phyloP scores from a whole-genome alignment of 2,329 filamentous ascomycete species.

The Colletotrichum trifolii region DNA sequence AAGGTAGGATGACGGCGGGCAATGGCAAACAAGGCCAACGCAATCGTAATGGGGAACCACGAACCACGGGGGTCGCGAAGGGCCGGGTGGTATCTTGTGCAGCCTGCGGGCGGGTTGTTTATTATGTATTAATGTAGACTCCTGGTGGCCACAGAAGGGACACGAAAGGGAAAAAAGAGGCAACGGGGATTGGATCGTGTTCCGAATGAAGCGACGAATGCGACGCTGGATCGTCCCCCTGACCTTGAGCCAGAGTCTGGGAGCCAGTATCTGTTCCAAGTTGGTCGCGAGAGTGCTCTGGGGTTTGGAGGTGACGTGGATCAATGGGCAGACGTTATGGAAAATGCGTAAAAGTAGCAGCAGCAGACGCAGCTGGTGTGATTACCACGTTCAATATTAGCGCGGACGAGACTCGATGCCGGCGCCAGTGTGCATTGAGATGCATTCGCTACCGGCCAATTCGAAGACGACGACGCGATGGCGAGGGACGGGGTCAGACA shows the following conservation, averaged over 20 bases:
- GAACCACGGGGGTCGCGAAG: constrained; percentile 18
- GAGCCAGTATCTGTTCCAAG: no score
- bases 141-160: background rate
- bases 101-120: constrained; percentile 14
- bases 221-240: constrained; percentile 28
- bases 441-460: no score
- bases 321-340: no score
- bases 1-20: background rate
- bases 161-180: background rate
- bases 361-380: no score
- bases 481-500: background rate
- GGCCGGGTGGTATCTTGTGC: constrained; percentile 1
- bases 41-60: no score
- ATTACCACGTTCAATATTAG: background rate
- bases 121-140: constrained; percentile 22
- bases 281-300: no score
- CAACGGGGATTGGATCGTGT: constrained; percentile 13
- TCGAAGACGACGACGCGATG: background rate
- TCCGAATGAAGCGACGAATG: constrained; percentile 27
- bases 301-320: no score
- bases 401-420: background rate
- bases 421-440: no score
- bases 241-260: constrained; percentile 8
- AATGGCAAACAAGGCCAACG: constrained; percentile 2
- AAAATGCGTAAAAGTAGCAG: no score